Evolutionary conservation across 345 rosid species (phyloP).

Genomic region (Sisymbrium irio): DNA sequence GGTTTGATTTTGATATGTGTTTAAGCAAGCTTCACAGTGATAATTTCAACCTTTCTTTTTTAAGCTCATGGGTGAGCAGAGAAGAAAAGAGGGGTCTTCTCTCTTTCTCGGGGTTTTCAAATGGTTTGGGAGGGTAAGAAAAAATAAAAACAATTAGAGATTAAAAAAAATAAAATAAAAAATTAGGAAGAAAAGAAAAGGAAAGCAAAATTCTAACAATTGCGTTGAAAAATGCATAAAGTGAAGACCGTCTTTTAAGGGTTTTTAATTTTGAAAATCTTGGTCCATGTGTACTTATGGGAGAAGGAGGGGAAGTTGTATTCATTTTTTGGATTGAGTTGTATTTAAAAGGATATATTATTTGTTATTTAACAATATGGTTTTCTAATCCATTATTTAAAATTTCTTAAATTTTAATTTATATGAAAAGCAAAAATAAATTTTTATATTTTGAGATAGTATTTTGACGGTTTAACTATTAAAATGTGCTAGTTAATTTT

Average conservation of each 20-base stretch:
- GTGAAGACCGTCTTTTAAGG: constrained; percentile 22
- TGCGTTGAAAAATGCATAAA: constrained; percentile 31
- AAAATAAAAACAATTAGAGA: neutral
- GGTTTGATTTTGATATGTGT: constrained; percentile 49
- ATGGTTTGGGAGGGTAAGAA: constrained; percentile 63
- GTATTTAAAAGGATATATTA: no score
- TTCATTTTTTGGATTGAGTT: no score
- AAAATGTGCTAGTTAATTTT: no score
- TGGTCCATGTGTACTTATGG: no score
- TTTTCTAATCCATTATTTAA: no score
- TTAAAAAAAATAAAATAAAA: neutral
- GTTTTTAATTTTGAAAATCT: neutral
- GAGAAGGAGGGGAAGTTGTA: no score
- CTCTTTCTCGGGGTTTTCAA: constrained; percentile 90
- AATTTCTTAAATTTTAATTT: no score
- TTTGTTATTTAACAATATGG: no score
- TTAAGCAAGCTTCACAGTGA: constrained; percentile 49
- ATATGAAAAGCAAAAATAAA: no score
- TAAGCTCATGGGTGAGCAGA: constrained; percentile 53
- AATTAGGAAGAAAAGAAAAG: neutral
- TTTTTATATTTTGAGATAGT: no score
- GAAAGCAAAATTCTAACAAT: neutral
- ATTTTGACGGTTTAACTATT: no score
- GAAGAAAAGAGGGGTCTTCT: constrained; percentile 45
- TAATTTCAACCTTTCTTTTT: constrained; percentile 35